Conservation (phyloP, 495 filamentous ascomycete species). For the Penicillium maclennaniae region DNA sequence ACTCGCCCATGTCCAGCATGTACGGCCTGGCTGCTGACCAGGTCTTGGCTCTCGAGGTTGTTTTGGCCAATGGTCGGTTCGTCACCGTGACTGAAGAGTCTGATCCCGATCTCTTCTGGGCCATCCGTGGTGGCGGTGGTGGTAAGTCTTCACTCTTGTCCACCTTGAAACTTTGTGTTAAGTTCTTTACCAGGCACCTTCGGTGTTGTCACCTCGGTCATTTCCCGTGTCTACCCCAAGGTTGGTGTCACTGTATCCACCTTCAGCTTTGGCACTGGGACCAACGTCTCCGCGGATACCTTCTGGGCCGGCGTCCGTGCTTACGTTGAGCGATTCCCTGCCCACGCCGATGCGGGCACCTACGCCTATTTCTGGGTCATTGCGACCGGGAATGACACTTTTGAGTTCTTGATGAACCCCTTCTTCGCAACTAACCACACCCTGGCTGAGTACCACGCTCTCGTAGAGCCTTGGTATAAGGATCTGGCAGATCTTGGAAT, state of each 20-base stretch:
- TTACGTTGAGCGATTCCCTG: slow-evolving; percentile 45
- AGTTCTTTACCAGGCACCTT: slow-evolving; percentile 30
- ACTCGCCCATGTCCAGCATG: slow-evolving; percentile 46
- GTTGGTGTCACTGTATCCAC: slow-evolving; percentile 36
- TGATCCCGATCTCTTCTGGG: slow-evolving; percentile 61
- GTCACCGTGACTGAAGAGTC: slow-evolving; percentile 46
- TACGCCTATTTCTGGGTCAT: slow-evolving; percentile 50
- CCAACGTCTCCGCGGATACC: slow-evolving; percentile 31
- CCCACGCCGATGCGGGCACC: slow-evolving; percentile 47
- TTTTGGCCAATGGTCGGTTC: slow-evolving; percentile 53
- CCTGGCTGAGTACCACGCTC: slow-evolving; percentile 35
- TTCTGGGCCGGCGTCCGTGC: slow-evolving; percentile 50
- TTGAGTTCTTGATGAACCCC: slow-evolving; percentile 27
- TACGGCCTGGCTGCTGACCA: slow-evolving; percentile 54
- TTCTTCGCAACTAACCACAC: slow-evolving; percentile 52
- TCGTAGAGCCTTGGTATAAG: slow-evolving; percentile 46
- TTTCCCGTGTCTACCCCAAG: slow-evolving; percentile 43
- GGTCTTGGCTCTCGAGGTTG: slow-evolving; percentile 45
- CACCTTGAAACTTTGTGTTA: slow-evolving; percentile 11
- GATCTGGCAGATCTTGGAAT: slow-evolving; percentile 32
- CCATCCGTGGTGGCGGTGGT: slow-evolving; percentile 34
- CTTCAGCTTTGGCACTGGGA: slow-evolving; percentile 37
- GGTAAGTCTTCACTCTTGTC: slow-evolving; percentile 2
- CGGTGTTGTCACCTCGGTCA: slow-evolving; percentile 50
- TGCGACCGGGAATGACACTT: slow-evolving; percentile 13